Evolutionary conservation across 148 eudicot species (phyloP).

Genomic region (Silene conica): DNA sequence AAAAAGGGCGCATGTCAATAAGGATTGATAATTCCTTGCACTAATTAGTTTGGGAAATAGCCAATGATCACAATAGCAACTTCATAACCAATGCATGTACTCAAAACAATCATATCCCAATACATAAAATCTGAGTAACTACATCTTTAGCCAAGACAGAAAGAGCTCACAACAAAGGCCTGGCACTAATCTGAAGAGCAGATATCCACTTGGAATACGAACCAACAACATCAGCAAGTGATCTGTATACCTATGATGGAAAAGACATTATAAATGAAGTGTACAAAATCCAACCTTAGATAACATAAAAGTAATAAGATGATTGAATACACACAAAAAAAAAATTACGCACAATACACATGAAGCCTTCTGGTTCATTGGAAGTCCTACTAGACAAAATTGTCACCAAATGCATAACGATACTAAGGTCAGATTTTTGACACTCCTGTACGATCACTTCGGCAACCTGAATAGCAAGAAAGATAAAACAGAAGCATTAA

Average conservation of each 20-base stretch:
- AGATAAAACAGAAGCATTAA: neutral
- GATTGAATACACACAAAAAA: neutral
- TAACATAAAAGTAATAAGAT: neutral
- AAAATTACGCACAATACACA: slow-evolving; percentile 64
- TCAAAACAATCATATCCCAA: neutral
- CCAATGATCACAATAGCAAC: neutral
- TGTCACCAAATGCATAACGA: slow-evolving; percentile 66
- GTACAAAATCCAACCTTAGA: slow-evolving; percentile 8
- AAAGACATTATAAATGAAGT: slow-evolving; percentile 7
- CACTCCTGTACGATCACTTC: slow-evolving; percentile 70
- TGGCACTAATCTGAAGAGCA: slow-evolving; percentile 51
- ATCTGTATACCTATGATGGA: slow-evolving; percentile 66
- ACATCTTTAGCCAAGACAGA: slow-evolving; percentile 9
- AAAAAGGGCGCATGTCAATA: slow-evolving; percentile 2
- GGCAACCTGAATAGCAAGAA: slow-evolving; percentile 60
- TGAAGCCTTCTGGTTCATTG: slow-evolving; percentile 62
- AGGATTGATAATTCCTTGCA: neutral
- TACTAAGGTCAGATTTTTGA: slow-evolving; percentile 51
- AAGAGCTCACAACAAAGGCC: slow-evolving; percentile 69
- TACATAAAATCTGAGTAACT: slow-evolving; percentile 9
- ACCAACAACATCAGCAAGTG: slow-evolving; percentile 88
- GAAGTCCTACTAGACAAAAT: slow-evolving; percentile 50
- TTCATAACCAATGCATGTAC: neutral
- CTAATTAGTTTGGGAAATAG: neutral
- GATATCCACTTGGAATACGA: slow-evolving; percentile 91